Conservation (phyloP, 441 rosid species). For the Oxalis stricta region DNA sequence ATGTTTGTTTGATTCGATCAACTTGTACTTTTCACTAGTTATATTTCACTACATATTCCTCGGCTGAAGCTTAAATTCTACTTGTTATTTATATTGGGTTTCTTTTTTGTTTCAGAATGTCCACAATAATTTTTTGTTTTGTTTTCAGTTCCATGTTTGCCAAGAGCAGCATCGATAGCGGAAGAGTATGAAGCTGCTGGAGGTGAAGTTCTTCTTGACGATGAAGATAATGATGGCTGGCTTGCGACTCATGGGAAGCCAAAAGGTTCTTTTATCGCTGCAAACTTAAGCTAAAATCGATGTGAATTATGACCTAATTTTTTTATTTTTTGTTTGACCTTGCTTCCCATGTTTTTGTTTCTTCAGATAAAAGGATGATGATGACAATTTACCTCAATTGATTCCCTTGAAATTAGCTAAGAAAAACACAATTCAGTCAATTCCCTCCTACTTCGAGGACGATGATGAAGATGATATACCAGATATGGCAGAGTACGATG, state of each 20-base stretch:
- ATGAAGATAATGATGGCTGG: conserved; percentile 97
- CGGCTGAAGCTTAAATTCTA: too few species aligned
- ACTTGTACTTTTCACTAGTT: too few species aligned
- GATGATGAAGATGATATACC: conserved; percentile 90
- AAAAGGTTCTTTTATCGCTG: conserved; percentile 58
- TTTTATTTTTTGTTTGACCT: neutral
- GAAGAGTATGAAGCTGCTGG: conserved; percentile 95
- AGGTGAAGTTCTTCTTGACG: conserved; percentile 84
- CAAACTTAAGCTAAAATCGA: neutral
- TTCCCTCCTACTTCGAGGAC: conserved; percentile 68
- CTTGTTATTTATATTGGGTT: neutral
- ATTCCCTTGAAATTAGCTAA: conserved; percentile 51
- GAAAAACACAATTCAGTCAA: conserved; percentile 40
- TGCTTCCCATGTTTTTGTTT: conserved; percentile 1
- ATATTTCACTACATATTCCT: too few species aligned
- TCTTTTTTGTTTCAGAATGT: neutral
- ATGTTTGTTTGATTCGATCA: too few species aligned
- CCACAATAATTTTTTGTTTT: neutral
- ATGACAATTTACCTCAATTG: conserved; percentile 91
- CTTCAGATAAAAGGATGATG: conserved; percentile 55
- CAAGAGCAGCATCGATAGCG: conserved; percentile 85
- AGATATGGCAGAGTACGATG: conserved; percentile 83
- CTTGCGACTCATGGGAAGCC: conserved; percentile 95
- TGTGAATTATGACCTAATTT: neutral
- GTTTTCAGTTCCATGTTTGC: conserved; percentile 71